A percentile compares a stretch with the other conserved stretches of the same genome.
These are phyloP conservation scores for Thozetella sp. DNA, from an alignment of 495 filamentous ascomycete genomes.

Conservation along the genomic window DNA sequence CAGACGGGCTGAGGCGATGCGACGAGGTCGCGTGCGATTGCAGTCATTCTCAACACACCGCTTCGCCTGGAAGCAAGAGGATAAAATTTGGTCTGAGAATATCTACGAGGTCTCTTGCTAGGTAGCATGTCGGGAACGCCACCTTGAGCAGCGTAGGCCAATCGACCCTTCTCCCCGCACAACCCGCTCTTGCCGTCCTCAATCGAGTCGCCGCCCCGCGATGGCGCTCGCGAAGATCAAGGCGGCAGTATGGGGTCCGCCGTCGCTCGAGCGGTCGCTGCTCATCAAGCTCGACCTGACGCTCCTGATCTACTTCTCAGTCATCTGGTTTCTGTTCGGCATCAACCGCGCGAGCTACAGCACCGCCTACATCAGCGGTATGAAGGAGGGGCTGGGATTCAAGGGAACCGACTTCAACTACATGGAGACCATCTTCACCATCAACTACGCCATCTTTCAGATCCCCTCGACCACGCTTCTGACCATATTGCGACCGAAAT, in stretches of 20 bases:
- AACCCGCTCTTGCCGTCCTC: no score
- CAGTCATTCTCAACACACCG: no score
- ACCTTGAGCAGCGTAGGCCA: no score
- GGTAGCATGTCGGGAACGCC: background rate
- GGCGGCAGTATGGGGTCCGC: background rate
- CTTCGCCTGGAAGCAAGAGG: no score
- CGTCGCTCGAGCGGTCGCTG: background rate
- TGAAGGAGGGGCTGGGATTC: slow-evolving; percentile 58
- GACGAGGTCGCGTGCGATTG: background rate
- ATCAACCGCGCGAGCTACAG: slow-evolving; percentile 53
- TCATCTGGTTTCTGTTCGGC: slow-evolving; percentile 3
- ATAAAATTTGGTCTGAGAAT: no score
- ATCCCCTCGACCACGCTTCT: slow-evolving; percentile 43
- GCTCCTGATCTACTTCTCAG: slow-evolving; percentile 1
- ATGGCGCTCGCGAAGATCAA: background rate
- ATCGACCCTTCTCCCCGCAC: no score
- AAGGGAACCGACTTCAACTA: slow-evolving; percentile 53
- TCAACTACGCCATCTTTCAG: slow-evolving; percentile 49
- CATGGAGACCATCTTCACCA: slow-evolving; percentile 46
- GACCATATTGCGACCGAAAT: background rate
- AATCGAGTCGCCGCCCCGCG: background rate
- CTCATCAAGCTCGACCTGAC: background rate
- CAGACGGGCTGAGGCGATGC: background rate
- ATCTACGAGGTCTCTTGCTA: background rate
- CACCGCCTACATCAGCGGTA: slow-evolving; percentile 61